Evolutionary conservation across 139 green algal genomes (phyloP).

Genomic region (Micromonas commoda): DNA sequence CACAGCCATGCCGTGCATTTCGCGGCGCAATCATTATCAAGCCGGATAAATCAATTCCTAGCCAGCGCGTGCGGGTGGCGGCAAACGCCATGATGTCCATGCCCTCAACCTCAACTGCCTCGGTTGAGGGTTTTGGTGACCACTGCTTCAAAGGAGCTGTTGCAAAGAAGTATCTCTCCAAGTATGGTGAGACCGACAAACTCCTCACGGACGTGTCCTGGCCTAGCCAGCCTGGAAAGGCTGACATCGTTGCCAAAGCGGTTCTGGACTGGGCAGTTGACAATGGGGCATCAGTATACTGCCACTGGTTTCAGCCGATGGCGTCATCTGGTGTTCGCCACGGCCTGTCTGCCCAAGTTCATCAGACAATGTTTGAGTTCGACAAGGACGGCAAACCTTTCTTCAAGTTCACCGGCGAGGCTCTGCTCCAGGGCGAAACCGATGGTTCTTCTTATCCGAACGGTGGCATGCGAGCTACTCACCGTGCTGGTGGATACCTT

Average conservation of each 20-base stretch:
- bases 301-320: conserved; percentile 39
- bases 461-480: conserved; percentile 32
- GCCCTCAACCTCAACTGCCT: not conserved
- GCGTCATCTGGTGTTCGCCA: conserved; percentile 23
- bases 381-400: conserved; percentile 13
- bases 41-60: too few relatives aligned
- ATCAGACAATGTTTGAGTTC: conserved; percentile 31
- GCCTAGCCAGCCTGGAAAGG: conserved; percentile 14
- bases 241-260: conserved; percentile 26
- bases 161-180: conserved; percentile 28
- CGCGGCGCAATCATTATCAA: too few relatives aligned
- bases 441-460: conserved; percentile 38
- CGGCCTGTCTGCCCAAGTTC: conserved; percentile 21
- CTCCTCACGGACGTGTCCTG: conserved; percentile 10
- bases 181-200: conserved; percentile 14
- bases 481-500: conserved; percentile 36
- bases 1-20: too few relatives aligned
- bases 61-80: too few relatives aligned
- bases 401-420: conserved; percentile 17
- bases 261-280: conserved; percentile 32
- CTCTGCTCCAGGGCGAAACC: conserved; percentile 30
- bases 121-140: conserved; percentile 22
- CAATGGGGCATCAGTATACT: conserved; percentile 25
- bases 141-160: conserved; percentile 28
- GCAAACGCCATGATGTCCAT: not conserved